phyloP scores from a whole-genome alignment of 2,329 filamentous ascomycete genomes.

The Colletotrichum sp. region DNA sequence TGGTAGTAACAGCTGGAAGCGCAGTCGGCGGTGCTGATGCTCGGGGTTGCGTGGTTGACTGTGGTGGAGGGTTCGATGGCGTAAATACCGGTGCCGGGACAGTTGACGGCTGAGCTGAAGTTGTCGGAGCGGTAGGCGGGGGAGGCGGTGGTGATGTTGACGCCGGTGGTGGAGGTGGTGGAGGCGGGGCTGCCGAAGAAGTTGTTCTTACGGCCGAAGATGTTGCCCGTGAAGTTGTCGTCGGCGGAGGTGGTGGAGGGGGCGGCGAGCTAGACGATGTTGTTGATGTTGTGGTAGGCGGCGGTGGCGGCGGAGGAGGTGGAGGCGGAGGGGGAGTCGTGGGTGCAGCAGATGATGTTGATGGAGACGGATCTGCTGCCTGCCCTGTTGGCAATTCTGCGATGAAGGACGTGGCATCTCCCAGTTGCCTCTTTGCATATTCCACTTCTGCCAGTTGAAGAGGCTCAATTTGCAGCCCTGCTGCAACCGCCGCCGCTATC shows the following conservation, averaged over 20 bases:
- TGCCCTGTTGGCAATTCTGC: constrained; percentile 2
- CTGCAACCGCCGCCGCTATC: constrained; percentile 3
- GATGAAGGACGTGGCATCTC: constrained; percentile 12
- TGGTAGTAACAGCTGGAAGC: constrained; percentile 6
- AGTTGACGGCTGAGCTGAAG: not conserved
- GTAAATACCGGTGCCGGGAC: not conserved
- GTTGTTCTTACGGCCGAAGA: not conserved
- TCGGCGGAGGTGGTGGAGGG: not conserved
- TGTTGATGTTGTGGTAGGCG: not conserved
- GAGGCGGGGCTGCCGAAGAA: not conserved
- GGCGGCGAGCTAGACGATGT: not conserved
- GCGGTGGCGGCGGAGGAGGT: not conserved
- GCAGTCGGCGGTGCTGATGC: not conserved
- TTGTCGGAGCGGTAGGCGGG: not conserved
- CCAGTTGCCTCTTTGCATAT: not conserved
- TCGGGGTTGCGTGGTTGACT: not conserved
- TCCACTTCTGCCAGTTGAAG: not conserved
- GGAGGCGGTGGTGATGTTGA: not conserved
- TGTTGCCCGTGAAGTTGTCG: not conserved
- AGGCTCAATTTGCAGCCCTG: constrained; percentile 4
- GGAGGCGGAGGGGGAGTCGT: not conserved
- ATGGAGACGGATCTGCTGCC: not conserved
- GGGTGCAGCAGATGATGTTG: not conserved
- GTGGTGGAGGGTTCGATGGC: not conserved
- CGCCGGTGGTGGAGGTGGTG: not conserved